Evolutionary conservation across 2,329 filamentous ascomycete genomes (phyloP).

Genomic region (Chaetomium sp.): DNA sequence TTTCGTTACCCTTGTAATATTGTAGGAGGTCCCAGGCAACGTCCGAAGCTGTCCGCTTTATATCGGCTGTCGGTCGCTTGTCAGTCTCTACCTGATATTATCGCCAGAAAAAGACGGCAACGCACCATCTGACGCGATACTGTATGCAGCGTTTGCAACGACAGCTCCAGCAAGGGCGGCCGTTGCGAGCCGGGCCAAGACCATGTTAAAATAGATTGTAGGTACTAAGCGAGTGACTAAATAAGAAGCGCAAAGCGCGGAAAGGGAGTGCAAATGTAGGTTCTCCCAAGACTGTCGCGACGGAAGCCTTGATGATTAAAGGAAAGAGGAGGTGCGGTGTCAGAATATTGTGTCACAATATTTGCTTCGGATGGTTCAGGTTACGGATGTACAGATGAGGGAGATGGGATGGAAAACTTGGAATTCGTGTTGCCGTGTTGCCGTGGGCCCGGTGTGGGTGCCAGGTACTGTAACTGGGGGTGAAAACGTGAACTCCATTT

Average conservation of each 20-base stretch:
- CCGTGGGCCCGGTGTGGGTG: background rate
- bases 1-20: conserved; percentile 51
- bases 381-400: background rate
- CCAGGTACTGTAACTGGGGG: background rate
- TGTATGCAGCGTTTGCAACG: conserved; percentile 32
- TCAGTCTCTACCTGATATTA: conserved; percentile 7
- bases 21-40: conserved; percentile 50
- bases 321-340: background rate
- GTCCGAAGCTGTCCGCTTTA: conserved; percentile 44
- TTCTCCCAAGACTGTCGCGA: background rate
- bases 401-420: conserved; percentile 21
- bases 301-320: background rate
- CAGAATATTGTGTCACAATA: background rate
- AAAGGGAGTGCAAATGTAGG: conserved; percentile 4
- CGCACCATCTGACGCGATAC: conserved; percentile 32
- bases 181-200: conserved; percentile 25
- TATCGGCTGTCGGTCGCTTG: conserved; percentile 34
- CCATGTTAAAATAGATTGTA: conserved; percentile 25
- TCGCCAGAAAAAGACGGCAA: background rate
- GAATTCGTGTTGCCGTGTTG: conserved; percentile 3
- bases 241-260: conserved; percentile 17
- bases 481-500: background rate
- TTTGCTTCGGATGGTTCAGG: background rate
- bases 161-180: conserved; percentile 27
- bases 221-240: conserved; percentile 31